Conservation (phyloP, 2,329 filamentous ascomycete genomes). For the Talaromyces sp. region DNA sequence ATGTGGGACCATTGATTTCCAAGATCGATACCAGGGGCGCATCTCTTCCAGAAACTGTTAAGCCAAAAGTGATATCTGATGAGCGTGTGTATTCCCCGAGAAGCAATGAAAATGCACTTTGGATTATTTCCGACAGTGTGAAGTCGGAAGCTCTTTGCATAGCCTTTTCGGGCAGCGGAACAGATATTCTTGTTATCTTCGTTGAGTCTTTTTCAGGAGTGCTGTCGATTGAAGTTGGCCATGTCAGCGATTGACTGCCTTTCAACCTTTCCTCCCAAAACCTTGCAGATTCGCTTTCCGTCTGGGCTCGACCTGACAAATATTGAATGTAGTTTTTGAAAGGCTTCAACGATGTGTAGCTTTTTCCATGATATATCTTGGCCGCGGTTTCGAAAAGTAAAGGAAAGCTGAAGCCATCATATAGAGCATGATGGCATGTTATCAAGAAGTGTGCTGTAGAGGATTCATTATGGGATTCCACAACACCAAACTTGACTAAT, state of each 20-base stretch:
- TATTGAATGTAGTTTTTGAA: slow-evolving; percentile 18
- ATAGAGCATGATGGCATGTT: neutral
- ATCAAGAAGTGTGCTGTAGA: neutral
- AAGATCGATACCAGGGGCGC: slow-evolving; percentile 29
- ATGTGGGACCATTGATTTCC: slow-evolving; percentile 26
- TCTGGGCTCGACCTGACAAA: slow-evolving; percentile 1
- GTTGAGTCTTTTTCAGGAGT: neutral
- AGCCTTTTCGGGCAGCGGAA: slow-evolving; percentile 10
- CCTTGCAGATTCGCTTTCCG: slow-evolving; percentile 5
- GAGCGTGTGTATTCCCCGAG: slow-evolving; percentile 3
- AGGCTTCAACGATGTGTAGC: slow-evolving; percentile 7
- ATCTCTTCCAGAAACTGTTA: slow-evolving; percentile 25
- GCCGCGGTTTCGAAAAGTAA: slow-evolving; percentile 9
- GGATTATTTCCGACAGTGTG: too few species aligned
- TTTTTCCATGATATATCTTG: slow-evolving; percentile 4
- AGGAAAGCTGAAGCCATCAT: slow-evolving; percentile 5
- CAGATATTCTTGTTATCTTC: neutral
- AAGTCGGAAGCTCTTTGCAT: slow-evolving; percentile 7
- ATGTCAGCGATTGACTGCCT: too few species aligned
- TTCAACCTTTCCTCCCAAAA: slow-evolving; percentile 9
- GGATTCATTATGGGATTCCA: slow-evolving; percentile 21
- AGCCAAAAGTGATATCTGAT: slow-evolving; percentile 23
- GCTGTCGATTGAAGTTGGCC: slow-evolving; percentile 3
- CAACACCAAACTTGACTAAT: slow-evolving; percentile 25
- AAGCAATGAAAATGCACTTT: too few species aligned